Evolutionary conservation across 148 eudicot genomes (phyloP), one percentile per base, ranked within the genome.

Genomic region (Vaccinium darrowii): DNA sequence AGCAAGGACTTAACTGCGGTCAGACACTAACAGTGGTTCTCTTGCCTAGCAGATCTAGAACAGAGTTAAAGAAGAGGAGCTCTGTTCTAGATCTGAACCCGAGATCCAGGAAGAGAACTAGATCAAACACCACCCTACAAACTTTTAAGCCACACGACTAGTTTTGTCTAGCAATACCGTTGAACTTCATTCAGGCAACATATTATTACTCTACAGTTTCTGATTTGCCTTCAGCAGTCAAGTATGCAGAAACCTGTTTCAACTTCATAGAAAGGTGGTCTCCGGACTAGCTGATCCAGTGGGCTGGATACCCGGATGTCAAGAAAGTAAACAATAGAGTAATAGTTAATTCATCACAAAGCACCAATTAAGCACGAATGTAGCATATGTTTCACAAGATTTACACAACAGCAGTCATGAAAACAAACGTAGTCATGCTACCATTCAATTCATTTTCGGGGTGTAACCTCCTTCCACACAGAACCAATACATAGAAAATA

Each of bases 361-460:
- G 21, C 78, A 18, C 51, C 78, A 36, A 47, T 75, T 19, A 75
- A 19, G 27, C n/a, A 53, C 53, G 8, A n/a, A 50, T 43, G 19
- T 36, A 36, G 62, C 11, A 11, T 2, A 25, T 67, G 12, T 67
- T 67, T 67, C 9, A n/a, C 83, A 81, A 47, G 49, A 67, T 49
- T 47, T 65, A 25, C 25, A 25, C 49, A 43, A 19, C 47, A 6
- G 76, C 72, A 81, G 76, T 23, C 56, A 23, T 27, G 43, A 25
- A 81, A 81, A 49, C 76, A 81, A 81, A 81, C 43, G 58, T 65
- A 81, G 56, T 18, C 16, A 47, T 62, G 74, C 56, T 53, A 36
- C 56, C 47, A 63, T n/a, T n/a, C 54, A 81, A 7, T 12, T 62
- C 8, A 58, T 81, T 60, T 63, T 60, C 36, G 12, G 43, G 49